These are phyloP conservation scores for Sclerotinia trifoliorum DNA, from an alignment of 2,329 filamentous ascomycete species.

Conservation along the genomic window DNA sequence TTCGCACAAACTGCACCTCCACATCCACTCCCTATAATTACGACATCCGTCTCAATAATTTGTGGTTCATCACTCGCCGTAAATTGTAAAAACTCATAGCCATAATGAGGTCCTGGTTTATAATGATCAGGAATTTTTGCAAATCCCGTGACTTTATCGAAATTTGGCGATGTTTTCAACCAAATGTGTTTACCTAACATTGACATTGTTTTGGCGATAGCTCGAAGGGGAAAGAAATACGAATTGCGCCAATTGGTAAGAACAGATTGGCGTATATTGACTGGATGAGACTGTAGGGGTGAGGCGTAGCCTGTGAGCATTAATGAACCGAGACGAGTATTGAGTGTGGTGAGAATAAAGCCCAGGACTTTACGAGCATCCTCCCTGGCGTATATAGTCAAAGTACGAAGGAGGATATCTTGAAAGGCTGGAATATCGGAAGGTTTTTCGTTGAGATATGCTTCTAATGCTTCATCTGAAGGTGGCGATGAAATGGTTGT, in stretches of 20 bases:
- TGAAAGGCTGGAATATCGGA: constrained; percentile 54
- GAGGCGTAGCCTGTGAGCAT: constrained; percentile 66
- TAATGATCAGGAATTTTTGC: constrained; percentile 50
- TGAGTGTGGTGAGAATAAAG: constrained; percentile 42
- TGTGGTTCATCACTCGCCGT: constrained; percentile 45
- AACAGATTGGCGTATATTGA: constrained; percentile 59
- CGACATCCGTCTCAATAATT: constrained; percentile 72
- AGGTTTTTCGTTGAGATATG: constrained; percentile 54
- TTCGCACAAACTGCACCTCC: constrained; percentile 81
- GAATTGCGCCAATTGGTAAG: constrained; percentile 62
- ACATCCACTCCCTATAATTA: constrained; percentile 84
- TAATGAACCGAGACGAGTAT: constrained; percentile 61
- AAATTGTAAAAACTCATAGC: constrained; percentile 40
- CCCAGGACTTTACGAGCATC: constrained; percentile 35
- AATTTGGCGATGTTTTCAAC: constrained; percentile 52
- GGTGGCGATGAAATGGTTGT: constrained; percentile 43
- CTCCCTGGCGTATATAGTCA: constrained; percentile 39
- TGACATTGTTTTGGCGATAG: constrained; percentile 55
- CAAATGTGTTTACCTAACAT: constrained; percentile 49
- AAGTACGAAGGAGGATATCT: constrained; percentile 47
- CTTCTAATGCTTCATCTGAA: constrained; percentile 47
- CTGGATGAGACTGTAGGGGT: constrained; percentile 60
- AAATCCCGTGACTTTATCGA: constrained; percentile 57
- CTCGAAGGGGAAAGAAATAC: constrained; percentile 53
- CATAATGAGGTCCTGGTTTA: constrained; percentile 41